Evolutionary conservation across 169 alveolate genomes (phyloP).

Genomic region (Plasmodium malariae): DNA sequence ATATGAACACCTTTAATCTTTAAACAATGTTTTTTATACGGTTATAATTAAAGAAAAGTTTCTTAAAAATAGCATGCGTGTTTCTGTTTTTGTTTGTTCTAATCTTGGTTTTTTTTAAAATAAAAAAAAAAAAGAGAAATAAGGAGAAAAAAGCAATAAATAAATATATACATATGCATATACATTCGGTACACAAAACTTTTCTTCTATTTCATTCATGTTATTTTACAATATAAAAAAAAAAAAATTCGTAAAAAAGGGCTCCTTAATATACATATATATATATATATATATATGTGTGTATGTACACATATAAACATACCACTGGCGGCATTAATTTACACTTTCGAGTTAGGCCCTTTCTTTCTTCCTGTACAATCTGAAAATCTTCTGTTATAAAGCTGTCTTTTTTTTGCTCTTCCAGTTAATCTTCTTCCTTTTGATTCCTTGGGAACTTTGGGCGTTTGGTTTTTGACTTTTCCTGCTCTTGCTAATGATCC

Average conservation of each 20-base stretch:
- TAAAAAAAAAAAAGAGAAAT: no score
- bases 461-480: constrained; percentile 98
- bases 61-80: not conserved
- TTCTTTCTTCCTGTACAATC: constrained; percentile 89
- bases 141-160: not conserved
- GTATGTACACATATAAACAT: no score
- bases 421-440: constrained; percentile 97
- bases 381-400: constrained; percentile 96
- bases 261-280: no score
- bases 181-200: not conserved
- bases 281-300: no score
- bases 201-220: not conserved
- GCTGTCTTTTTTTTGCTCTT: constrained; percentile 98
- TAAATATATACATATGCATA: no score
- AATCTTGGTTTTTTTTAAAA: not conserved
- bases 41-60: not conserved
- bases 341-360: constrained; percentile 89
- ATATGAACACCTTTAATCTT: not conserved
- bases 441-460: constrained; percentile 96
- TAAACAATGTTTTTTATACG: not conserved
- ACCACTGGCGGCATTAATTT: no score
- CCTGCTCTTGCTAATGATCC: constrained; percentile 99
- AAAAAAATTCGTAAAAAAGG: not conserved
- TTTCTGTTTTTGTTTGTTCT: not conserved
- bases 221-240: not conserved